phyloP scores from a whole-genome alignment of 805 yeast genomes.

The Hanseniaspora osmophila region DNA sequence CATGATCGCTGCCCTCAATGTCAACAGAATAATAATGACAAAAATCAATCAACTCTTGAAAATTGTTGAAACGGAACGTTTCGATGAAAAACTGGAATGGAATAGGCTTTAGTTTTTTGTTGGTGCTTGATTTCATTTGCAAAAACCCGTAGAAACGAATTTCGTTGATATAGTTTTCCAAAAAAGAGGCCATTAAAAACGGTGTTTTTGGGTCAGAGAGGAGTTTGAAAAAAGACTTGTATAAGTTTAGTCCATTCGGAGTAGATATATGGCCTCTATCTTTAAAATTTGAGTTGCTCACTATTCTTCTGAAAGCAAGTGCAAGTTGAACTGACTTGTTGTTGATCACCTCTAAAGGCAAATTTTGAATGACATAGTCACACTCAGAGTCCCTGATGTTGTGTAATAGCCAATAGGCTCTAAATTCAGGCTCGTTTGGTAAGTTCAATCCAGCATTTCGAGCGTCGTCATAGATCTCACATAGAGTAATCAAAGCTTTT shows the following conservation, averaged over 20 bases:
- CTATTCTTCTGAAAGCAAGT: conserved; percentile 48
- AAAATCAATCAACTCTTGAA: conserved; percentile 38
- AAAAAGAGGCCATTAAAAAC: conserved; percentile 52
- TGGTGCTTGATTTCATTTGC: conserved; percentile 50
- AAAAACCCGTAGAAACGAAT: conserved; percentile 60
- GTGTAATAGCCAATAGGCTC: conserved; percentile 73
- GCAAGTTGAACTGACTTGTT: conserved; percentile 56
- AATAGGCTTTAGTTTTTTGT: conserved; percentile 57
- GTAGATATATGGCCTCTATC: conserved; percentile 39
- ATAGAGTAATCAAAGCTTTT: conserved; percentile 75
- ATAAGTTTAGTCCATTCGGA: conserved; percentile 48
- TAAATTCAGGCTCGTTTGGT: conserved; percentile 83
- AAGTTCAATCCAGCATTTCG: conserved; percentile 52
- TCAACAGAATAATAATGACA: conserved; percentile 52
- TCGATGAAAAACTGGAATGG: conserved; percentile 32
- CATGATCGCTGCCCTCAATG: conserved; percentile 22
- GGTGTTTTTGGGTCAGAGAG: conserved; percentile 39
- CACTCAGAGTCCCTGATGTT: conserved; percentile 76
- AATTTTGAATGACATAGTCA: conserved; percentile 55
- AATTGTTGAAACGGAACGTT: conserved; percentile 55
- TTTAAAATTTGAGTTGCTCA: conserved; percentile 46
- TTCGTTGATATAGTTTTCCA: conserved; percentile 72
- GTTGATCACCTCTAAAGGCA: conserved; percentile 44
- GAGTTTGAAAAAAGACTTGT: conserved; percentile 47
- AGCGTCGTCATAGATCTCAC: conserved; percentile 75